Base-by-base conservation (phyloP, 2,329 filamentous ascomycete genomes). In the Colletotrichum musicola region DNA sequence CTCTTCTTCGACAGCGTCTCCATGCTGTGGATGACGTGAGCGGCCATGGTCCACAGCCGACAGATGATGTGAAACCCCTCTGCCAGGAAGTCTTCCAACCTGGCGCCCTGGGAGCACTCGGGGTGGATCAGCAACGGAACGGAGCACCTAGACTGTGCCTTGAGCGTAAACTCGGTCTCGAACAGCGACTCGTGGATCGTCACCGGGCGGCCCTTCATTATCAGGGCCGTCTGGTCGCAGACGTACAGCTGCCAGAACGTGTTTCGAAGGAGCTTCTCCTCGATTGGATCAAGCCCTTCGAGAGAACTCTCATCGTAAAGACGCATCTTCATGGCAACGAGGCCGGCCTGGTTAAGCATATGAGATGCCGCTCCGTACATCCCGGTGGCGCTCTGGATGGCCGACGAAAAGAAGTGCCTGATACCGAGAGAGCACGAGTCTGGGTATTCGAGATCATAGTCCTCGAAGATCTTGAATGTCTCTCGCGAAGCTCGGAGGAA, bases 321-420 rank as follows among this genome's bases (percentile, higher is more conserved):
- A n/a, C 80, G 75, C 81, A 84, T 83, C 1, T 79, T 77, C 68
- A 83, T 81, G 0, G 78, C 79, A 6, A 84, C 76, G 1, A 81
- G 74, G 4, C 78, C 78, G 1, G 81, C 82, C 65, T 83, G 81
- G 1, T 81, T 81, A 68, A 84, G 81, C 1, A 83, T 80, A 54
- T 83, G 80, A 80, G 81, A 83, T 5, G 82, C 83, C 22, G 81
- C 77, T 30, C 80, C 77, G 4, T 80, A 80, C 46, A 81, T 82
- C 0, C 81, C 82, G 0, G 79, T 75, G 1, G 81, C 81, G 54
- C 27, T 27, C 27, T 84, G 82, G 3, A 84, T 71, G 49, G 81
- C 82, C 61, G 82, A 83, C 14, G 82, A 83, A 57, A 84, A 82
- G 27, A 83, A 81, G 59, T 83, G 82, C 4, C 82, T 78, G 20